Conservation (phyloP, 2,329 filamentous ascomycete species). For the Diatrype stigma region DNA sequence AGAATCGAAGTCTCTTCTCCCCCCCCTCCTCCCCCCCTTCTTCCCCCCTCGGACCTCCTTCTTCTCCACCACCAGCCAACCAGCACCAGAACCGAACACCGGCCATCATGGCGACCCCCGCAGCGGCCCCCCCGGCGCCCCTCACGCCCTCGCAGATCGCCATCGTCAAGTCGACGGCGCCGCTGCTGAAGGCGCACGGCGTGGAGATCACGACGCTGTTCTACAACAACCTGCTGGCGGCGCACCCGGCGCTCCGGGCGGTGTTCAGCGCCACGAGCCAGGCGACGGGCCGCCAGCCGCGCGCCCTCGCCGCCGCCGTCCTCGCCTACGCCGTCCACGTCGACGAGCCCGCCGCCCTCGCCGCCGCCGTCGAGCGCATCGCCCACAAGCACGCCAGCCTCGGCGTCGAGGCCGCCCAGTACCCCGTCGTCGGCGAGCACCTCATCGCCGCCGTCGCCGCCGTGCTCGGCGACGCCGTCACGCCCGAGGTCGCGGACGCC, state of each 20-base stretch:
- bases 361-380: constrained; percentile 59
- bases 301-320: constrained; percentile 65
- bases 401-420: constrained; percentile 65
- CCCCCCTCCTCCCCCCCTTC: too few species aligned
- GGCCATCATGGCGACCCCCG: constrained; percentile 34
- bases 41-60: too few species aligned
- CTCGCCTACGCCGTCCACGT: constrained; percentile 71
- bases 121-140: too few species aligned
- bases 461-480: constrained; percentile 65
- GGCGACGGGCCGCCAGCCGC: constrained; percentile 61
- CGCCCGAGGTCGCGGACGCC: constrained; percentile 61
- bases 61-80: too few species aligned
- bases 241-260: constrained; percentile 62
- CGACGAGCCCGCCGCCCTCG: constrained; percentile 61
- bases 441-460: constrained; percentile 64
- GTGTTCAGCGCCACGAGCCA: constrained; percentile 71
- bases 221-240: constrained; percentile 64
- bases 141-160: constrained; percentile 61
- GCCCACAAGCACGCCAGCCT: constrained; percentile 73
- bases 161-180: constrained; percentile 74
- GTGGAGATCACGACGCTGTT: constrained; percentile 66
- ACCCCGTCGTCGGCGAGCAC: constrained; percentile 64
- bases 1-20: too few species aligned
- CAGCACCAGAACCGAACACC: neutral
- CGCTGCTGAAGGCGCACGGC: constrained; percentile 66